phyloP scores from a whole-genome alignment of 352 stramenopile species.

The Phytophthora idaei region DNA sequence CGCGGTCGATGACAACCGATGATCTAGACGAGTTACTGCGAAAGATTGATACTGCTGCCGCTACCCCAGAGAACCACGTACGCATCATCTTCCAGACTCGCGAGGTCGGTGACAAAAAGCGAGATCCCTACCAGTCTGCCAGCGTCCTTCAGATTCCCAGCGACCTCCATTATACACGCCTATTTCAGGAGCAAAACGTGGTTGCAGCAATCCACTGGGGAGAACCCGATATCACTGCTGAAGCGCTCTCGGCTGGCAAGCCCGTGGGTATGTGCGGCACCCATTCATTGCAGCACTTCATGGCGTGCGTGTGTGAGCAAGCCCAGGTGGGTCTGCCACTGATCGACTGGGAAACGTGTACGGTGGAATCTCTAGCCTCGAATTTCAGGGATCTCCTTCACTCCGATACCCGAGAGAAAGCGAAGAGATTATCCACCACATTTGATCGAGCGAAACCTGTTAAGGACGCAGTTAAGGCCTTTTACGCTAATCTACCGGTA shows the following conservation, averaged over 20 bases:
- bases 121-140: constrained; percentile 14
- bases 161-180: constrained; percentile 64
- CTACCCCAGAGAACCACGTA: constrained; percentile 15
- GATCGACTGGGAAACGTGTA: constrained; percentile 66
- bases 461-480: constrained; percentile 62
- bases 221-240: constrained; percentile 74
- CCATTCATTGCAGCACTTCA: constrained; percentile 89
- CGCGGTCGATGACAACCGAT: constrained; percentile 31
- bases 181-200: constrained; percentile 75
- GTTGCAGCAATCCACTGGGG: constrained; percentile 75
- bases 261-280: constrained; percentile 88
- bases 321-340: constrained; percentile 68
- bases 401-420: constrained; percentile 41
- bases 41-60: constrained; percentile 42
- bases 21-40: constrained; percentile 41
- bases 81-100: constrained; percentile 61
- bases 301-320: constrained; percentile 68
- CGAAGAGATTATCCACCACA: constrained; percentile 38
- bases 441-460: constrained; percentile 76
- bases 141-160: constrained; percentile 38
- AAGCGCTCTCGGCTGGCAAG: constrained; percentile 76
- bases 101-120: constrained; percentile 24
- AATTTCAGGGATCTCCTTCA: constrained; percentile 60
- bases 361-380: constrained; percentile 50
- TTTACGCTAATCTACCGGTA: constrained; percentile 71